Evolutionary conservation across 2,329 filamentous ascomycete genomes (phyloP).

Genomic region (Cladosporium cucumerinum): DNA sequence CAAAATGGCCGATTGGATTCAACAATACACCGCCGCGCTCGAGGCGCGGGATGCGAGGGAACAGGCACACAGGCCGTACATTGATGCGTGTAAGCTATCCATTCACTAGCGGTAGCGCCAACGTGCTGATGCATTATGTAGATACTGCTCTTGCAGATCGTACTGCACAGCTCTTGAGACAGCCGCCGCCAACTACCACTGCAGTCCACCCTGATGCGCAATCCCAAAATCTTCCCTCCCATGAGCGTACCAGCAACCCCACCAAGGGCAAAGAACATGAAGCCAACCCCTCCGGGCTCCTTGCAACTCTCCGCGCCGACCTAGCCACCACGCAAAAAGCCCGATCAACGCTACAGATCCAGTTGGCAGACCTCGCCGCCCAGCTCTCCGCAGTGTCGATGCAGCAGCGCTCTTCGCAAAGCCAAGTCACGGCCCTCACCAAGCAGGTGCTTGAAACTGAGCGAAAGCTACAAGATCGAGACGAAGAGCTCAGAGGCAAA

Average conservation of each 20-base stretch:
- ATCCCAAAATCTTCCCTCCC: constrained; percentile 14
- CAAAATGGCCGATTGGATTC: constrained; percentile 67
- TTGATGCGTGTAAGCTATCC: constrained; percentile 72
- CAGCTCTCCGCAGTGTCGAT: constrained; percentile 63
- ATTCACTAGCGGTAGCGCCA: neutral
- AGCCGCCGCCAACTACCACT: constrained; percentile 18
- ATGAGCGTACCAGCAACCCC: constrained; percentile 1
- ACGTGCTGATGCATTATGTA: constrained; percentile 21
- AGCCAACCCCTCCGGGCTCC: neutral
- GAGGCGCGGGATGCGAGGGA: constrained; percentile 68
- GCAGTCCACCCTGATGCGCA: constrained; percentile 26
- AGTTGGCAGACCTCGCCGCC: constrained; percentile 59
- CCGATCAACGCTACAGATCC: constrained; percentile 63
- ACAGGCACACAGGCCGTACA: constrained; percentile 62
- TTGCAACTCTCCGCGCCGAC: constrained; percentile 57
- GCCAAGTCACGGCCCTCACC: constrained; percentile 60
- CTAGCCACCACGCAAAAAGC: constrained; percentile 74
- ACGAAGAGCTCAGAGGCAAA: constrained; percentile 83
- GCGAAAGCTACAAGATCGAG: constrained; percentile 70
- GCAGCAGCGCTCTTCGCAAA: constrained; percentile 58
- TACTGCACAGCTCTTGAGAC: constrained; percentile 22
- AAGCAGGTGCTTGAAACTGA: constrained; percentile 60
- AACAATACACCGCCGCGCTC: constrained; percentile 75
- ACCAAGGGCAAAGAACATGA: constrained; percentile 9
- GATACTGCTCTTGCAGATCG: constrained; percentile 49